Evolutionary conservation across 2,329 filamentous ascomycete species (phyloP).

Genomic region (Bipolaris victoriae): DNA sequence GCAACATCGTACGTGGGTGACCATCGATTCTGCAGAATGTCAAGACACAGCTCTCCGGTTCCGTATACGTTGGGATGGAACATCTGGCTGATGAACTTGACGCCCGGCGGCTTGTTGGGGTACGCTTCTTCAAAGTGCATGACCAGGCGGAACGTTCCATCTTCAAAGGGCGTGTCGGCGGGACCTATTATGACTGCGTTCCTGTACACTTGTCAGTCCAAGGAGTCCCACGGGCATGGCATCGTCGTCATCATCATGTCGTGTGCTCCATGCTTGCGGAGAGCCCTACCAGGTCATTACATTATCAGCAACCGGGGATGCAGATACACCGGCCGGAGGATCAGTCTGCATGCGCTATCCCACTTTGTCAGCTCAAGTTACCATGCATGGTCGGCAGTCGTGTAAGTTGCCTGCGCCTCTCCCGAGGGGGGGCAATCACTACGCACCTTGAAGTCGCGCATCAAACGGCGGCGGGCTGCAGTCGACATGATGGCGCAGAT

Average conservation of each 20-base stretch:
- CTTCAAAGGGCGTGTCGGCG: slow-evolving; percentile 95
- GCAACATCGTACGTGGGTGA: slow-evolving; percentile 98
- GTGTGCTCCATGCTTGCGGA: slow-evolving; percentile 32
- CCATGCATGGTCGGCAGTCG: background rate
- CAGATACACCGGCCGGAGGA: slow-evolving; percentile 93
- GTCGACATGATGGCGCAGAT: slow-evolving; percentile 72
- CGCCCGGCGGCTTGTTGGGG: slow-evolving; percentile 94
- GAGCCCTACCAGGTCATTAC: slow-evolving; percentile 87
- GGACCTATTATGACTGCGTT: slow-evolving; percentile 98
- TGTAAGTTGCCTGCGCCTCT: slow-evolving; percentile 6
- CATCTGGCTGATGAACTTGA: slow-evolving; percentile 99
- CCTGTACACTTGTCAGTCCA: slow-evolving; percentile 61
- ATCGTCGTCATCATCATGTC: slow-evolving; percentile 18
- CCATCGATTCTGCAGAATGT: slow-evolving; percentile 98
- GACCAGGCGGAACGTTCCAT: slow-evolving; percentile 94
- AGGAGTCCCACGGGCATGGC: background rate
- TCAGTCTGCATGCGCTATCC: slow-evolving; percentile 97
- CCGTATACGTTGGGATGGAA: slow-evolving; percentile 99
- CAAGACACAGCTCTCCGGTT: slow-evolving; percentile 92
- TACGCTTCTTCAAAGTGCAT: slow-evolving; percentile 99
- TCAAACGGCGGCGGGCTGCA: slow-evolving; percentile 90
- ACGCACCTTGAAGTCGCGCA: slow-evolving; percentile 98
- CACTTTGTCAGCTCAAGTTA: slow-evolving; percentile 16
- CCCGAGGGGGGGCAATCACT: slow-evolving; percentile 16
- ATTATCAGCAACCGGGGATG: slow-evolving; percentile 93